Evolutionary conservation across 176 grass and related monocot genomes (phyloP).

Genomic region (Poa annua): DNA sequence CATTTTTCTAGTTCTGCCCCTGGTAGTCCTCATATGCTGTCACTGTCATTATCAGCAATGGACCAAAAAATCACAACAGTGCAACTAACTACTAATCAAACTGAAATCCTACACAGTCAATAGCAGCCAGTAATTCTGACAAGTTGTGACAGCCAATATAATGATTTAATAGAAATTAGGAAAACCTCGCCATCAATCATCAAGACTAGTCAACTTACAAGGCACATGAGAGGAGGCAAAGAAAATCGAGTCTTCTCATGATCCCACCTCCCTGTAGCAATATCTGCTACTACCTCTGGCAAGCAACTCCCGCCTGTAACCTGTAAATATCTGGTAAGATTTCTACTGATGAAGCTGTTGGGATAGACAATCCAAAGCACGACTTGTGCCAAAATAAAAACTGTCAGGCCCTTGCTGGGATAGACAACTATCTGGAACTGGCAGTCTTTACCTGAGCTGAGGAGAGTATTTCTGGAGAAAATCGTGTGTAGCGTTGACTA

Average conservation of each 20-base stretch:
- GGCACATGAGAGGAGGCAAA: conserved; percentile 84
- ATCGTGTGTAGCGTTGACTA: conserved; percentile 79
- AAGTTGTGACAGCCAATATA: conserved; percentile 1
- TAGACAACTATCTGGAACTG: not conserved
- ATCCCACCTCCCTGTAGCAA: conserved; percentile 78
- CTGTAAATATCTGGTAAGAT: conserved; percentile 47
- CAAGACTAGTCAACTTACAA: conserved; percentile 65
- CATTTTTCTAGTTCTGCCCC: too few relatives aligned
- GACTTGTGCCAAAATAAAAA: too few relatives aligned
- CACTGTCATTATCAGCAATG: conserved; percentile 14
- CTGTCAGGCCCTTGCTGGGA: not conserved
- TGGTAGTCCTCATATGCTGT: not conserved
- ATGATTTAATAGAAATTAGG: conserved; percentile 1
- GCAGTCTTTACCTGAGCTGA: conserved; percentile 59
- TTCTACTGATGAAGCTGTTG: conserved; percentile 9
- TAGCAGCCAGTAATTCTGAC: not conserved
- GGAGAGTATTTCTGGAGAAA: conserved; percentile 83
- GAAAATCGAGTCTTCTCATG: conserved; percentile 80
- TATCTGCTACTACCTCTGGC: conserved; percentile 62
- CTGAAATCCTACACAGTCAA: not conserved
- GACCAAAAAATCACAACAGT: not conserved
- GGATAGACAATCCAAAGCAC: not conserved
- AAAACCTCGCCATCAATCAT: conserved; percentile 10
- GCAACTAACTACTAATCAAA: conserved; percentile 15
- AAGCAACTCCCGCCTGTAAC: conserved; percentile 51